Conservation (phyloP, 257 asterid species). For the Scutellaria baicalensis region DNA sequence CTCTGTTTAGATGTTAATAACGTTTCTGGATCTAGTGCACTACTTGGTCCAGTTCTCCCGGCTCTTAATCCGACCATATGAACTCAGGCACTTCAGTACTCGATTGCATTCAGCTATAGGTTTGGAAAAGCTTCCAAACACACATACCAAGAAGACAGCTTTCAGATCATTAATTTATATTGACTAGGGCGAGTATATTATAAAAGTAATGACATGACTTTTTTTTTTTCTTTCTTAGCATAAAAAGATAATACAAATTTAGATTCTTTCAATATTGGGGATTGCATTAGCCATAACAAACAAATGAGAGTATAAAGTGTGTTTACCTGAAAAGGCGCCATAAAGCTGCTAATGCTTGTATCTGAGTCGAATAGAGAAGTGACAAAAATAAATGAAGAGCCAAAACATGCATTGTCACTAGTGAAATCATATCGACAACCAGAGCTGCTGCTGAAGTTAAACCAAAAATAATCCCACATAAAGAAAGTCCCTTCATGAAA, state of each 20-base stretch:
- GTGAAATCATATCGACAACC: slow-evolving; percentile 55
- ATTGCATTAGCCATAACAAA: not conserved
- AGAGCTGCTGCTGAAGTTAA: slow-evolving; percentile 74
- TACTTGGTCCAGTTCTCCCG: not conserved
- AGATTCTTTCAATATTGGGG: not conserved
- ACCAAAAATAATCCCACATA: slow-evolving; percentile 72
- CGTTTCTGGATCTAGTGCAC: not conserved
- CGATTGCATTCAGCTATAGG: not conserved
- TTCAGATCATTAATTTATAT: too few species aligned
- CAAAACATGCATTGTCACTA: slow-evolving; percentile 65
- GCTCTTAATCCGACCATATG: not conserved
- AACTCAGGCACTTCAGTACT: not conserved
- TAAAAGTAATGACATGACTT: too few species aligned
- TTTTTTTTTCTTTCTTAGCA: too few species aligned
- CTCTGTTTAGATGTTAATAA: not conserved
- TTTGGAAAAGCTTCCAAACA: not conserved
- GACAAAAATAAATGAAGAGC: slow-evolving; percentile 72
- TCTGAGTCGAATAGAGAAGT: slow-evolving; percentile 66
- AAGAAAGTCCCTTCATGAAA: slow-evolving; percentile 51
- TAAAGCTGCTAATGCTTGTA: slow-evolving; percentile 75
- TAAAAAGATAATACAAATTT: not conserved
- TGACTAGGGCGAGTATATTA: too few species aligned
- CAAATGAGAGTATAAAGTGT: not conserved
- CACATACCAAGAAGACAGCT: too few species aligned
- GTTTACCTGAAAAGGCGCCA: slow-evolving; percentile 97